Percentiles rank a stretch among this genome's conserved stretches.
phyloP scores from a whole-genome alignment of 164 flowering plant species.

The Brasenia schreberi region DNA sequence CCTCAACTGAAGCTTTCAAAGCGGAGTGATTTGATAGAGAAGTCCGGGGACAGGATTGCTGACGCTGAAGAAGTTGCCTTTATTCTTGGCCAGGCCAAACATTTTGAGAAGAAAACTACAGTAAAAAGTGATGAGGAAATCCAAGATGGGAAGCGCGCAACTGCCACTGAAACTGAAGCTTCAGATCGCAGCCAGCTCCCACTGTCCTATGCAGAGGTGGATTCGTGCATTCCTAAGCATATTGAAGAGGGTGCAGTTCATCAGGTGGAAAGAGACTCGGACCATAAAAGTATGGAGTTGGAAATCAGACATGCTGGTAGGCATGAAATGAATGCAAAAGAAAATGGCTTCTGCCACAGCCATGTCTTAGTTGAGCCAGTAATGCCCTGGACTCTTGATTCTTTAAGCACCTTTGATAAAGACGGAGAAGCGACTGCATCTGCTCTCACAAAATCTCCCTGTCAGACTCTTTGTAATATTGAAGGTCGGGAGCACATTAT shows the following conservation, averaged over 20 bases:
- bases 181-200: constrained; percentile 3
- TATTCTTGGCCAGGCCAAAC: constrained; percentile 38
- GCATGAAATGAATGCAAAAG: background rate
- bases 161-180: constrained; percentile 9
- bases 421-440: background rate
- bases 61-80: constrained; percentile 62
- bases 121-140: constrained; percentile 15
- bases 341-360: background rate
- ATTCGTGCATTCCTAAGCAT: constrained; percentile 8
- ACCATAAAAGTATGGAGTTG: background rate
- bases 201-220: constrained; percentile 11
- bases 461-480: constrained; percentile 8
- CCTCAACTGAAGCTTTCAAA: constrained; percentile 22
- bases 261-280: background rate
- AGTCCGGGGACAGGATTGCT: constrained; percentile 24
- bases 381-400: background rate
- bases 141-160: constrained; percentile 13
- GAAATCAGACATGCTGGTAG: background rate
- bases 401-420: background rate
- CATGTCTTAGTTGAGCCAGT: background rate
- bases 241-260: background rate
- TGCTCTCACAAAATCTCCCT: background rate
- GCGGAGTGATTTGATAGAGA: constrained; percentile 11
- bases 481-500: constrained; percentile 42
- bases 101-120: constrained; percentile 17